Evolutionary conservation across 148 eudicot species (phyloP).

Genomic region (Polygonum maritimum): DNA sequence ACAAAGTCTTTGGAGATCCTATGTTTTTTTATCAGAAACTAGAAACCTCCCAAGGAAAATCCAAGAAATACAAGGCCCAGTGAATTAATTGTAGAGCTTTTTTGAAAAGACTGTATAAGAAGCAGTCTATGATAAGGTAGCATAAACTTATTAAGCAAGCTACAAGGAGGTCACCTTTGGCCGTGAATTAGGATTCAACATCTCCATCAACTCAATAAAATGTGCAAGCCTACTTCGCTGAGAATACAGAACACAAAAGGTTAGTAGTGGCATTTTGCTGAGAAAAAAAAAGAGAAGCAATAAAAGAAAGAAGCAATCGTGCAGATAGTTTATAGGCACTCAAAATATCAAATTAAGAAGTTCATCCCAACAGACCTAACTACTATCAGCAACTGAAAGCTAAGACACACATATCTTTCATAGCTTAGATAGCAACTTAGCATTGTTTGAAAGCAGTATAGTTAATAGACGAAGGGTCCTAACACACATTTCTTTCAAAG

Average conservation of each 20-base stretch:
- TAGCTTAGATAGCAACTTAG: not conserved
- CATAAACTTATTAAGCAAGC: not conserved
- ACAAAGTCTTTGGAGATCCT: not conserved
- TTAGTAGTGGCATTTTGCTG: not conserved
- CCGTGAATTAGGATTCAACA: constrained; percentile 80
- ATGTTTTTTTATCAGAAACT: not conserved
- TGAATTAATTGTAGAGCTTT: not conserved
- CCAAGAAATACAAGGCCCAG: not conserved
- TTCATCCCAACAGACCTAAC: not conserved
- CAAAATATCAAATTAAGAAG: not conserved
- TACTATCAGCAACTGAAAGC: not conserved
- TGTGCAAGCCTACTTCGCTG: constrained; percentile 83
- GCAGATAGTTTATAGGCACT: not conserved
- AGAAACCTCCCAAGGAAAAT: too few relatives aligned
- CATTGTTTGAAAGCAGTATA: not conserved
- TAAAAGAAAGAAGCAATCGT: not conserved
- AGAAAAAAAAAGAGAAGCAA: not conserved
- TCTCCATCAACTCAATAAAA: constrained; percentile 89
- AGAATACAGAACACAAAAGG: constrained; percentile 13
- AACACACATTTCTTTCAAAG: not conserved
- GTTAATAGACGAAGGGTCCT: not conserved
- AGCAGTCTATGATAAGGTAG: not conserved
- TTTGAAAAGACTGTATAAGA: not conserved
- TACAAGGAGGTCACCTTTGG: constrained; percentile 43
- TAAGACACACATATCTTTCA: not conserved